Percentiles rank a stretch among this genome's conserved stretches.
Conservation (phyloP, 495 filamentous ascomycete species). For the Talaromyces ruber region DNA sequence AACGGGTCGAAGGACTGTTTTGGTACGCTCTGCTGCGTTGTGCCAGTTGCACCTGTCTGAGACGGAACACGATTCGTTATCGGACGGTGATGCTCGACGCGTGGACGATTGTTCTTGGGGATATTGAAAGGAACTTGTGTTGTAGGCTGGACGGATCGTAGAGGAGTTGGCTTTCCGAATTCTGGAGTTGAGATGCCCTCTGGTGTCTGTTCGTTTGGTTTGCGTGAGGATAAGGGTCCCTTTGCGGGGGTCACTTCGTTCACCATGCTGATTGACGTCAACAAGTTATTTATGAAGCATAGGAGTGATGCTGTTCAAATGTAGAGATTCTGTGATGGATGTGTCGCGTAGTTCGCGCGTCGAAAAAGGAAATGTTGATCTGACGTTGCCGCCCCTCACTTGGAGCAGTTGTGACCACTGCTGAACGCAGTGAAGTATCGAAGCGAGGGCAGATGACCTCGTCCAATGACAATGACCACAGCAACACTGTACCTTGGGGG, state of each 20-base stretch:
- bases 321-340: not conserved
- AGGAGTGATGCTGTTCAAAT: not conserved
- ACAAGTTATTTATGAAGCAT: not conserved
- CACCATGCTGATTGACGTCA: conserved; percentile 19
- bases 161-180: conserved; percentile 51
- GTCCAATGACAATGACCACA: not conserved
- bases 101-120: conserved; percentile 36
- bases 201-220: conserved; percentile 19
- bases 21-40: conserved; percentile 16
- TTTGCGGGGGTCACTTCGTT: conserved; percentile 32
- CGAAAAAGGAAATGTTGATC: not conserved
- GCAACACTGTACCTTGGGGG: not conserved
- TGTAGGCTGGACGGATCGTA: conserved; percentile 34
- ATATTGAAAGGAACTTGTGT: conserved; percentile 42
- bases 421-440: not conserved
- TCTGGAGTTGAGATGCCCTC: conserved; percentile 34
- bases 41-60: conserved; percentile 12
- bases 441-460: not conserved
- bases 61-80: conserved; percentile 13
- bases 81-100: conserved; percentile 41
- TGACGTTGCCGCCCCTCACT: not conserved
- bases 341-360: not conserved
- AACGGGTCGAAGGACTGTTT: conserved; percentile 30
- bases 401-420: not conserved
- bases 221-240: conserved; percentile 24